Percentiles rank a stretch among this genome's conserved stretches.
Conservation (phyloP, 2,329 filamentous ascomycete genomes). For the Ophiocordyceps sinensis region DNA sequence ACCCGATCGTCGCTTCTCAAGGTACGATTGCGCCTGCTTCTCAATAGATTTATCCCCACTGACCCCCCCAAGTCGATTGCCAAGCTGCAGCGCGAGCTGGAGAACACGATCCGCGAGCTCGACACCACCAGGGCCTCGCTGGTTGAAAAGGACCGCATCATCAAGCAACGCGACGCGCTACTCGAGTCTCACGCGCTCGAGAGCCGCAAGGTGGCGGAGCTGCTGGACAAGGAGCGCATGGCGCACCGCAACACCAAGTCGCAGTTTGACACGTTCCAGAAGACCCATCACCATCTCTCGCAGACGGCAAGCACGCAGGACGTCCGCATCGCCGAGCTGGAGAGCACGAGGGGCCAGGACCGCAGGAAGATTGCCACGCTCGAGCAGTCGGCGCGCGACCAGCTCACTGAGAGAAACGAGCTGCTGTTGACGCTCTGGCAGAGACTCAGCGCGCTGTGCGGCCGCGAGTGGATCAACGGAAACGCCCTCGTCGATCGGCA, state of each 20-base stretch:
- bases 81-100: conserved; percentile 77
- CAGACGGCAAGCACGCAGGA: conserved; percentile 77
- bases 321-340: conserved; percentile 70
- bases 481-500: conserved; percentile 83
- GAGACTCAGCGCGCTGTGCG: conserved; percentile 70
- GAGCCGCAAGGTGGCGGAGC: conserved; percentile 66
- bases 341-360: conserved; percentile 63
- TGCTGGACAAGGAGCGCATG: conserved; percentile 82
- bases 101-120: conserved; percentile 69
- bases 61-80: conserved; percentile 49
- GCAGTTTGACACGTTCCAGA: conserved; percentile 77
- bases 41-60: neutral
- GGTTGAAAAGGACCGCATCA: conserved; percentile 79
- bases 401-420: conserved; percentile 79
- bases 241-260: conserved; percentile 75
- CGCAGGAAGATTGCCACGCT: conserved; percentile 61
- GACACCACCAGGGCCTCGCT: conserved; percentile 63
- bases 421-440: conserved; percentile 85
- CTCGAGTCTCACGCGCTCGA: conserved; percentile 84
- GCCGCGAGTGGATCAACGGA: conserved; percentile 79
- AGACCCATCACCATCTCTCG: conserved; percentile 75
- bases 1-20: conserved; percentile 75
- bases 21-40: conserved; percentile 26
- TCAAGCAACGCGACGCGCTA: conserved; percentile 77
- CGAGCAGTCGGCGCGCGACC: conserved; percentile 71